Percentiles rank a stretch among this genome's conserved stretches.
phyloP scores from a whole-genome alignment of 306 rosid genomes.

The Adenanthera pavonina region DNA sequence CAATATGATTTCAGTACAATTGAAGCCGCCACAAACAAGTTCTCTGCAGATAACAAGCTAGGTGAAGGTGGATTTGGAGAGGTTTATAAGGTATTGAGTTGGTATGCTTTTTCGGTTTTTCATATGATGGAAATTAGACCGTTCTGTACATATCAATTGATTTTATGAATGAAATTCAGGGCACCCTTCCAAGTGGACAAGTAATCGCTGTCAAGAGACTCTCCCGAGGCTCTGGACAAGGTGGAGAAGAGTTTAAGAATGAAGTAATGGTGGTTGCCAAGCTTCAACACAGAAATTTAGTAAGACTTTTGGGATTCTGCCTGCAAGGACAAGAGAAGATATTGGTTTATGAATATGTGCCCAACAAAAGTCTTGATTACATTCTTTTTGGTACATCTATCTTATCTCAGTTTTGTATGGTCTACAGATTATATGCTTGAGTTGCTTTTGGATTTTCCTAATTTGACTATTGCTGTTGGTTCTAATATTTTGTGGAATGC shows the following conservation, averaged over 20 bases:
- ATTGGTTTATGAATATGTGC: slow-evolving; percentile 59
- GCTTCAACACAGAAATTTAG: slow-evolving; percentile 63
- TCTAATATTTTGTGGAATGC: slow-evolving; percentile 10
- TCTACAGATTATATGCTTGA: neutral
- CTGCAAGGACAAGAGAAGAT: slow-evolving; percentile 56
- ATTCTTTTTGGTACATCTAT: slow-evolving; percentile 46
- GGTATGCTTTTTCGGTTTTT: neutral
- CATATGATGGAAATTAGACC: neutral
- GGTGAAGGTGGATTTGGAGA: slow-evolving; percentile 61
- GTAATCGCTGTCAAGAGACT: slow-evolving; percentile 68
- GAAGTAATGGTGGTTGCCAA: slow-evolving; percentile 59
- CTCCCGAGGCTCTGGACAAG: slow-evolving; percentile 56
- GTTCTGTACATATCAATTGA: neutral
- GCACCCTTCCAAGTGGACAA: slow-evolving; percentile 44
- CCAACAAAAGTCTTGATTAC: slow-evolving; percentile 53
- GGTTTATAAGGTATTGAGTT: slow-evolving; percentile 53
- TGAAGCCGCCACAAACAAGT: slow-evolving; percentile 51
- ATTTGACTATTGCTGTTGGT: too few relatives aligned
- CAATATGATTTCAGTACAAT: slow-evolving; percentile 51
- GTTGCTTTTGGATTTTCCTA: neutral
- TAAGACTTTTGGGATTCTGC: slow-evolving; percentile 58
- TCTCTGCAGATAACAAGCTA: slow-evolving; percentile 49
- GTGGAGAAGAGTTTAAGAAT: slow-evolving; percentile 56
- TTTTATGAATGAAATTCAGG: slow-evolving; percentile 40
- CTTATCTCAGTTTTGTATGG: neutral